Evolutionary conservation across 2,329 filamentous ascomycete genomes (phyloP), one percentile per base, ranked within the genome.

Genomic region (Penicillium thymicola): DNA sequence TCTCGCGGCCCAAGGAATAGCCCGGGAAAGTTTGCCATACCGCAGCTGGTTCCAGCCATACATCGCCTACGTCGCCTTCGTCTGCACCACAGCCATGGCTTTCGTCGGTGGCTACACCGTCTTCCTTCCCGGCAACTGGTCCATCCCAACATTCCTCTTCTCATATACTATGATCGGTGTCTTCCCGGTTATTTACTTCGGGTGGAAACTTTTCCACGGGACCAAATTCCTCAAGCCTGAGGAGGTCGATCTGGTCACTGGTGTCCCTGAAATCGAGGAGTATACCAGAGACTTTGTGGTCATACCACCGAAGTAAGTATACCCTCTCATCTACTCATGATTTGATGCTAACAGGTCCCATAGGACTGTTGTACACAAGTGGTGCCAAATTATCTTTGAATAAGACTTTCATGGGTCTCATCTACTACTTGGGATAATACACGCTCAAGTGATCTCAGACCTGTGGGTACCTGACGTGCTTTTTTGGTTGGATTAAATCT

Each of bases 31-130:
- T 0, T 75, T 93, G n/a, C 88, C 89, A 0, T 92, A 90, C 75
- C 85, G 82, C 61, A 85, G 85, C 0, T 80, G 80, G 59, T 79
- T 83, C 42, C 89, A 92, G 76, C 90, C 90, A 2, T 92, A 86
- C 64, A 80, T 84, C 0, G 88, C 89, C 0, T 92, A 83, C 68
- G 85, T 86, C 47, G 86, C 84, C 0, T 74, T 90, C 6, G 69
- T 77, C 0, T 84, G 82, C 27, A 89, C 85, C 1, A 82, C 83
- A 47, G 71, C 89, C 60, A 92, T 93, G 86, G 82, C 86, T 0
- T 85, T 92, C 63, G 85, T 92, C 1, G 85, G 87, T 9, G 89
- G 89, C 0, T 93, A 92, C 60, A 82, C 86, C 0, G 88, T 92
- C 1, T 94, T 93, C 65, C 70, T 92, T 44, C 85, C 87, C 0